Conservation (phyloP, 352 stramenopile genomes). For the Phytophthora sp. region DNA sequence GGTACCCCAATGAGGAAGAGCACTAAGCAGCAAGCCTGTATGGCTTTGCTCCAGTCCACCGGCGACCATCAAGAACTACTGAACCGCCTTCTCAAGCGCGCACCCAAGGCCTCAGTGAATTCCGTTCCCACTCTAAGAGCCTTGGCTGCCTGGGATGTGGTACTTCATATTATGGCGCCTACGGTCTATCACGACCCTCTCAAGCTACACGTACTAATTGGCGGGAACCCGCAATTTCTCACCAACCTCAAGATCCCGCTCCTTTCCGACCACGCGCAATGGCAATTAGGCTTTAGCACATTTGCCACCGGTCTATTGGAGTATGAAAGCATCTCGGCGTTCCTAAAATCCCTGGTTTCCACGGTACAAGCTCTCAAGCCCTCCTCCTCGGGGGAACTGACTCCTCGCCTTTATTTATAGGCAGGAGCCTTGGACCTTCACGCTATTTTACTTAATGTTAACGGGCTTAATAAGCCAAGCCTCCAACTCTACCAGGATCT, state of each 20-base stretch:
- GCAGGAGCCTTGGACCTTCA: too few relatives aligned
- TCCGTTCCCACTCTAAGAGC: too few relatives aligned
- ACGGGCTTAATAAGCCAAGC: too few relatives aligned
- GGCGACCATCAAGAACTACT: neutral
- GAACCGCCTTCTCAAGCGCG: neutral
- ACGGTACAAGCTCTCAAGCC: conserved; percentile 3
- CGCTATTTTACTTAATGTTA: too few relatives aligned
- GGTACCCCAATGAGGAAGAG: neutral
- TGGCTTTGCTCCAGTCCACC: neutral
- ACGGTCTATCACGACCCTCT: conserved; percentile 10
- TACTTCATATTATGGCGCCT: conserved; percentile 14
- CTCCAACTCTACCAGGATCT: too few relatives aligned
- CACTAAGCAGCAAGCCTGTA: neutral
- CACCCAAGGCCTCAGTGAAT: too few relatives aligned
- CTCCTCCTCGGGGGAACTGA: neutral
- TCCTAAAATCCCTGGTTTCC: neutral
- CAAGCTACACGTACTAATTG: conserved; percentile 1
- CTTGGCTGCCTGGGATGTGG: conserved; percentile 1
- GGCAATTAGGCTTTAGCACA: neutral
- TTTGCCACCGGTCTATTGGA: neutral
- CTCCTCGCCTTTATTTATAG: neutral
- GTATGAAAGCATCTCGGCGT: neutral
- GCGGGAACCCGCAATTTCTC: neutral
- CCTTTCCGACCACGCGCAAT: neutral
- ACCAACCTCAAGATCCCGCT: conserved; percentile 4